Evolutionary conservation across 1,139 yeast genomes (phyloP).

Genomic region (Diutina rugosa): DNA sequence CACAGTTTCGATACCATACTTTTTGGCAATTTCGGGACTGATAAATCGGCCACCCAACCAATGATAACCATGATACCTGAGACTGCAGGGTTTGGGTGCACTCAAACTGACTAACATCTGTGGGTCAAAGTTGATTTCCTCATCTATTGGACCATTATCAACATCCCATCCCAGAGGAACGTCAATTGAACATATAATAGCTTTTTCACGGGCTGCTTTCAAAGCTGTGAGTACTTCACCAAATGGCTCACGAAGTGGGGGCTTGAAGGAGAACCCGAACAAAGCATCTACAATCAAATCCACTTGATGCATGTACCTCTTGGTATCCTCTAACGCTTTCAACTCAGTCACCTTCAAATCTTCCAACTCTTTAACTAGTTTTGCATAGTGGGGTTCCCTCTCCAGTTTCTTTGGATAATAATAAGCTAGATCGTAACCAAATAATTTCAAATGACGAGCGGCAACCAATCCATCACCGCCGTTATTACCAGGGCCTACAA

Average conservation of each 20-base stretch:
- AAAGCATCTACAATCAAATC: conserved; percentile 59
- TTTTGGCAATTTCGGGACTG: conserved; percentile 47
- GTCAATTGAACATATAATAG: conserved; percentile 72
- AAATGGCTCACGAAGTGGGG: conserved; percentile 80
- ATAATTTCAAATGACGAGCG: conserved; percentile 73
- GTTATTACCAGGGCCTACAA: conserved; percentile 93
- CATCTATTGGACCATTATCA: conserved; percentile 57
- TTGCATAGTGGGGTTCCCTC: conserved; percentile 25
- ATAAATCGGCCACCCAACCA: conserved; percentile 88
- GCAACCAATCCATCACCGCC: conserved; percentile 97
- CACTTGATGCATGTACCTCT: conserved; percentile 6
- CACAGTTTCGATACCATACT: conserved; percentile 46
- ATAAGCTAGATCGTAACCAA: conserved; percentile 60
- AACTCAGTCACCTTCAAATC: conserved; percentile 38
- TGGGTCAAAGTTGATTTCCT: conserved; percentile 36
- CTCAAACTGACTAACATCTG: conserved; percentile 67
- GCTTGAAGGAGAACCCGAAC: conserved; percentile 87
- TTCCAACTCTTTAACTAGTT: conserved; percentile 45
- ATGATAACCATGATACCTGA: conserved; percentile 37
- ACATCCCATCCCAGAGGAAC: conserved; percentile 98
- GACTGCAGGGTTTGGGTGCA: conserved; percentile 86
- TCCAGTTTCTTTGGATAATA: conserved; percentile 52
- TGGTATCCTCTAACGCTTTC: conserved; percentile 21
- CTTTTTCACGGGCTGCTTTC: conserved; percentile 16
- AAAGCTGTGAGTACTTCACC: conserved; percentile 41